These are phyloP conservation scores for Aureobasidium melanogenum DNA, from an alignment of 2,329 filamentous ascomycete species.

Conservation along the genomic window DNA sequence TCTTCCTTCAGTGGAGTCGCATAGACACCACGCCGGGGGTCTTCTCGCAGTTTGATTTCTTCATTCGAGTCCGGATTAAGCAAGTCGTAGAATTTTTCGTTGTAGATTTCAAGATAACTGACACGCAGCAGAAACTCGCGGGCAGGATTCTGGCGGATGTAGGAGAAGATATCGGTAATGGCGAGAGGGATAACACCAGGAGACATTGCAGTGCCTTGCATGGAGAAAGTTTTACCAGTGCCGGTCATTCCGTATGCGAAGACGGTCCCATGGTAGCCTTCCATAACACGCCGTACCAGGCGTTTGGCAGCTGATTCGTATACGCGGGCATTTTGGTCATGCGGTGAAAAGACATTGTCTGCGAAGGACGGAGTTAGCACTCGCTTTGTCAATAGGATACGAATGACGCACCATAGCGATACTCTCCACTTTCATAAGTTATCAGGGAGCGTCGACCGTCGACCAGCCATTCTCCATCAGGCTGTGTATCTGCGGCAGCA, in stretches of 20 bases:
- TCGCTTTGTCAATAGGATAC: neutral
- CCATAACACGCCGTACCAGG: slow-evolving; percentile 92
- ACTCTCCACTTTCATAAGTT: slow-evolving; percentile 84
- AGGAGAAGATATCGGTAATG: slow-evolving; percentile 98
- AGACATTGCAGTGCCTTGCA: slow-evolving; percentile 94
- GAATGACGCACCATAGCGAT: slow-evolving; percentile 66
- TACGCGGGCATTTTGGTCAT: slow-evolving; percentile 89
- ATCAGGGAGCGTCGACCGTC: slow-evolving; percentile 77
- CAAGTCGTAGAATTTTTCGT: slow-evolving; percentile 92
- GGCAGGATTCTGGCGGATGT: slow-evolving; percentile 92
- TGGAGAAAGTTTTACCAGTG: slow-evolving; percentile 97
- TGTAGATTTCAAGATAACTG: slow-evolving; percentile 98
- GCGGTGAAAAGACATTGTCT: slow-evolving; percentile 95
- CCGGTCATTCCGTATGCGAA: slow-evolving; percentile 99
- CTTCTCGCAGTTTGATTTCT: slow-evolving; percentile 94
- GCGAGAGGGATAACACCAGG: slow-evolving; percentile 94
- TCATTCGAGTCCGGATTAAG: slow-evolving; percentile 68
- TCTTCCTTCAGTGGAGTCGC: slow-evolving; percentile 94
- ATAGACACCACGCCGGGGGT: slow-evolving; percentile 93
- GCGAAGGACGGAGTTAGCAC: slow-evolving; percentile 13
- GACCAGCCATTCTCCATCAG: slow-evolving; percentile 83
- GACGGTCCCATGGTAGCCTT: slow-evolving; percentile 96
- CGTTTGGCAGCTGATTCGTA: slow-evolving; percentile 93
- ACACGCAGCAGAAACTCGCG: slow-evolving; percentile 90
- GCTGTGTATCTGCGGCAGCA: slow-evolving; percentile 49